Evolutionary conservation across 305 asterid genomes (phyloP), one percentile per base, ranked within the genome.

Genomic region (Caryopteris hybrid): DNA sequence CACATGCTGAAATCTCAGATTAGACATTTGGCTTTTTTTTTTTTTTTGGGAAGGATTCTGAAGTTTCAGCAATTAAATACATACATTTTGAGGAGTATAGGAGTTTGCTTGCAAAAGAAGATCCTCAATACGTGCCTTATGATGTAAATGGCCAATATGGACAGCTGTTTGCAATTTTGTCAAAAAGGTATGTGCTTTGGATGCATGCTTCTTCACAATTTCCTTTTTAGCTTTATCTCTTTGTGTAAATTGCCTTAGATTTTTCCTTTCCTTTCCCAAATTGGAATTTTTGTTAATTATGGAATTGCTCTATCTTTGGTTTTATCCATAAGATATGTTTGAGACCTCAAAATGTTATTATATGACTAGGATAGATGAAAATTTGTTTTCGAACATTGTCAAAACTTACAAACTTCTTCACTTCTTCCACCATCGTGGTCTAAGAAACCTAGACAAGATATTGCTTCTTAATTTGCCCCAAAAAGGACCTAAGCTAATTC

Each of bases 1-100:
- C 31, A 47, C 58, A 42, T 54, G 61, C 72, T 65, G 36, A 73
- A 61, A 47, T 33, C 74, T 57, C 52, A 46, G 23, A 55, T 59
- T 47, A 20, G 68, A 34, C 59, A 29, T 63, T n/a, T n/a, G n/a
- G n/a, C n/a, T n/a, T n/a, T n/a, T n/a, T n/a, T n/a, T n/a, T n/a
- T 58, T 67, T 14, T 59, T 66, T 64, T 79, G 78, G 64, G 82
- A 78, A 94, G 99, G 98, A 94, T 77, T 91, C 97, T 68, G 99
- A 94, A 79, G 99, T 94, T 75, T 91, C 98, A 73, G 96, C 96
- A 50, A 97, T 94, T 61, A 94, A 94, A 79, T 94, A 91, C 81
- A 74, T 89, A 75, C 79, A 88, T 20, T 36, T 76, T 47, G 90
- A 91, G 79, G 92, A 89, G 71, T 94, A 94, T 34, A 86, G 78